These are phyloP conservation scores for Pythium sukuiense DNA, from an alignment of 352 stramenopile species.

Conservation along the genomic window DNA sequence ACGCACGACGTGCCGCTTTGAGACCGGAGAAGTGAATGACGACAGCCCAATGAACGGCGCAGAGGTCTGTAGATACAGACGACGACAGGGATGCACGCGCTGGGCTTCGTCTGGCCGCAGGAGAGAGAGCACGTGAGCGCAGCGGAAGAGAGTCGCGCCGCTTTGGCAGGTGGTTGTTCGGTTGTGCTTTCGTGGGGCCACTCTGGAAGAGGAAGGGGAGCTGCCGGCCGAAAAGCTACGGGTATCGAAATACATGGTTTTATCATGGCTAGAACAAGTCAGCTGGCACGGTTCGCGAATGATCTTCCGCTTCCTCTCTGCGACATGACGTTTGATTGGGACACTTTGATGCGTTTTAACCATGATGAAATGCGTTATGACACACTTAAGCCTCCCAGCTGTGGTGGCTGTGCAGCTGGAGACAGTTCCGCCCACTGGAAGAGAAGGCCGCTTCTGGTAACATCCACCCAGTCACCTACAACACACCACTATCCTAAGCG, in stretches of 20 bases:
- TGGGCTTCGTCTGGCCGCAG: not conserved
- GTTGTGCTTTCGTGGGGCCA: conserved; percentile 1
- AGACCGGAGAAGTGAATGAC: conserved; percentile 1
- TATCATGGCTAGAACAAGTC: not conserved
- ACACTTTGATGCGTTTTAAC: not conserved
- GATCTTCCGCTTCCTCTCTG: too few species aligned
- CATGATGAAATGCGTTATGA: not conserved
- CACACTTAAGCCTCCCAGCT: not conserved
- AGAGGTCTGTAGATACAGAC: not conserved
- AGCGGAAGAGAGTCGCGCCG: not conserved
- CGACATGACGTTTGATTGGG: not conserved
- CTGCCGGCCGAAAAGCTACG: not conserved
- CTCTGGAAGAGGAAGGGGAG: not conserved
- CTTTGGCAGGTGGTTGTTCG: not conserved
- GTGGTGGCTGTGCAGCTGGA: not conserved
- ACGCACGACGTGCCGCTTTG: not conserved
- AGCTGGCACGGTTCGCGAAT: not conserved
- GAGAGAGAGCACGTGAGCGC: conserved; percentile 1
- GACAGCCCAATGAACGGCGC: not conserved
- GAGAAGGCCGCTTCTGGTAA: not conserved
- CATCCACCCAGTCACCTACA: not conserved
- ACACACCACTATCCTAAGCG: too few species aligned
- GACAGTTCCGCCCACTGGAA: not conserved
- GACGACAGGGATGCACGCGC: not conserved
- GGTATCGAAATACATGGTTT: not conserved